Evolutionary conservation across 768 basidiomycete genomes (phyloP), one percentile per base, ranked within the genome.

Genomic region (Pulveroboletus frians): DNA sequence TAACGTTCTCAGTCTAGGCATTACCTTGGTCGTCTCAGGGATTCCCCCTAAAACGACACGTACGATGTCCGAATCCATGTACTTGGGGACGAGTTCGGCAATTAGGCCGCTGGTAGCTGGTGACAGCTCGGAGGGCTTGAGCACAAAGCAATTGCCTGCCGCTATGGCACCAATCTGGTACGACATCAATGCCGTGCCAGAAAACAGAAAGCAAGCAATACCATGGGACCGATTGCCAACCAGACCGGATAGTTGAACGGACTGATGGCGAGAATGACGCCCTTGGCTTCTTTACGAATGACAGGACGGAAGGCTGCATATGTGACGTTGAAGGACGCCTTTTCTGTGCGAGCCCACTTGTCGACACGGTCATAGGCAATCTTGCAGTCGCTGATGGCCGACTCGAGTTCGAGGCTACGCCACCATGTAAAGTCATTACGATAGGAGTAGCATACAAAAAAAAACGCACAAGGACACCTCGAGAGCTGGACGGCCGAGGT

Each of bases 171-270:
- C 84, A 39, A 75, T 75, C 69, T 68, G 20, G 35, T 70, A 74
- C 53, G 29, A 46, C 37, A 39, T 38, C 23, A 45, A 15, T 4
- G 3, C 5, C 1, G n/a, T 32, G 43, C 37, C 37, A 26, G 1
- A 32, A 1, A 20, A 32, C 5, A 20, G 11, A 31, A 46, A 30
- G 14, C 4, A 2, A 0, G 21, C 14, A 77, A 18, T 50, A 85
- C 84, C 54, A 91, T 51, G 11, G 85, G 84, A 1, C 73, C 69
- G 8, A 87, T 32, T 0, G 75, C 63, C 44, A 85, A 64, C 72
- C 74, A 83, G 11, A 88, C 51, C 0, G 87, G 88, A 59, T 84
- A 88, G 64, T 88, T 89, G 75, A 86, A 88, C 0, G 86, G 84
- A 29, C 72, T 73, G 47, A 90, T 83, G 56, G 86, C 77, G 41